Evolutionary conservation across 441 rosid species (phyloP).

Genomic region (Arabidopsis lyrata): DNA sequence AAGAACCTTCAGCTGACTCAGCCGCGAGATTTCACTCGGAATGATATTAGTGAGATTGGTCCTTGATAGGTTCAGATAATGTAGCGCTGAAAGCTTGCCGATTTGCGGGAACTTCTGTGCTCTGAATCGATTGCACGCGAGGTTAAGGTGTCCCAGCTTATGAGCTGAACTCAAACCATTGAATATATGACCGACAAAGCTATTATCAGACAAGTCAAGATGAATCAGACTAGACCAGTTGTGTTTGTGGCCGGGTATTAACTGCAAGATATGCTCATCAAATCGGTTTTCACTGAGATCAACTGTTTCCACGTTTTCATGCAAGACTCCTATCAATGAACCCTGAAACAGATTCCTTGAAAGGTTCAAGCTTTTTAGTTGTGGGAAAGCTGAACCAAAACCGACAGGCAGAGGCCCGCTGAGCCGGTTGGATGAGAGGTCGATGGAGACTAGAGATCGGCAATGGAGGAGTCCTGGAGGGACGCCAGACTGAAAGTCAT

Average conservation of each 20-base stretch:
- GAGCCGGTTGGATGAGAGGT: slow-evolving; percentile 79
- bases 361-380: slow-evolving; percentile 70
- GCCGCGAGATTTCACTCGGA: slow-evolving; percentile 57
- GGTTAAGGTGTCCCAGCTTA: slow-evolving; percentile 71
- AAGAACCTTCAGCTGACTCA: slow-evolving; percentile 62
- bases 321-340: slow-evolving; percentile 62
- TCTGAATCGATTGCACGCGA: slow-evolving; percentile 78
- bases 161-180: slow-evolving; percentile 57
- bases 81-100: slow-evolving; percentile 54
- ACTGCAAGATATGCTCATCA: slow-evolving; percentile 83
- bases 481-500: slow-evolving; percentile 63
- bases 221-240: slow-evolving; percentile 66
- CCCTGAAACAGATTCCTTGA: slow-evolving; percentile 79
- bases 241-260: slow-evolving; percentile 50
- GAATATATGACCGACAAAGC: slow-evolving; percentile 77
- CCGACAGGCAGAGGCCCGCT: slow-evolving; percentile 69
- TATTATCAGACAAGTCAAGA: slow-evolving; percentile 90
- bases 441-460: slow-evolving; percentile 62
- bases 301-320: slow-evolving; percentile 57
- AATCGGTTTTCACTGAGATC: slow-evolving; percentile 86
- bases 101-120: slow-evolving; percentile 64
- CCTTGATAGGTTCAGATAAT: slow-evolving; percentile 78
- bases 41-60: slow-evolving; percentile 64
- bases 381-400: slow-evolving; percentile 70
- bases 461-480: slow-evolving; percentile 66